Evolutionary conservation across 1,139 yeast genomes (phyloP), one percentile per base, ranked within the genome.

Genomic region (Saccharomycopsis hybrid): DNA sequence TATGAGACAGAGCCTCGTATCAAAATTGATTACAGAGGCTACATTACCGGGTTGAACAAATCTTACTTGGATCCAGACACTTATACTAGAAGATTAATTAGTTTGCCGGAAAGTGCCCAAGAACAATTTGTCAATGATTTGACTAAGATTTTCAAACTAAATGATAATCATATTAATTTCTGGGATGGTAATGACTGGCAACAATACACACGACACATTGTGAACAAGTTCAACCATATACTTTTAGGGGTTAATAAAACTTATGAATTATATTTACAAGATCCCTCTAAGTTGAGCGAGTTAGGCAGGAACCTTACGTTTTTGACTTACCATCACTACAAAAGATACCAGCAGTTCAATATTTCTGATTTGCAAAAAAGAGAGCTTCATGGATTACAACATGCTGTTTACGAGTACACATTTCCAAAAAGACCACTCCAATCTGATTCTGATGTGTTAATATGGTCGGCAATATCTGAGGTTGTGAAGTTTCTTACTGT

Each of bases 121-220:
- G 61, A 62, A 1, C 65, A 63, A 1, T 60, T 78, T 7, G 59
- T 72, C 2, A 35, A 47, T 3, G 69, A 67, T 11, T 54, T 78
- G 32, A 71, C 62, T 38, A 28, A 47, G 0, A 57, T 60, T n/a
- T 56, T 73, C 33, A 11, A 51, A 9, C 43, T 56, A 0, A 60
- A 67, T 50, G 31, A 32, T 13, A 24, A 45, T 1, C 13, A 25
- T 7, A 59, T 68, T 9, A 63, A 70, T 46, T 73, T 77, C 2
- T 60, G 57, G 43, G 48, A 56, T 2, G 70, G 74, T 13, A 77
- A 76, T 0, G 64, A 78, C 57, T 79, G 84, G 84, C 79, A 73
- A 57, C 53, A 61, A 9, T 64, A 72, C 4, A 71, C 79, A 0
- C 69, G 68, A 42, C 67, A 63, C 35, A 70, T 78, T n/a, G 70